A percentile compares a stretch with the other conserved stretches of the same genome.
These are phyloP conservation scores for Daldinia childiae DNA, from an alignment of 495 filamentous ascomycete genomes.

Conservation along the genomic window DNA sequence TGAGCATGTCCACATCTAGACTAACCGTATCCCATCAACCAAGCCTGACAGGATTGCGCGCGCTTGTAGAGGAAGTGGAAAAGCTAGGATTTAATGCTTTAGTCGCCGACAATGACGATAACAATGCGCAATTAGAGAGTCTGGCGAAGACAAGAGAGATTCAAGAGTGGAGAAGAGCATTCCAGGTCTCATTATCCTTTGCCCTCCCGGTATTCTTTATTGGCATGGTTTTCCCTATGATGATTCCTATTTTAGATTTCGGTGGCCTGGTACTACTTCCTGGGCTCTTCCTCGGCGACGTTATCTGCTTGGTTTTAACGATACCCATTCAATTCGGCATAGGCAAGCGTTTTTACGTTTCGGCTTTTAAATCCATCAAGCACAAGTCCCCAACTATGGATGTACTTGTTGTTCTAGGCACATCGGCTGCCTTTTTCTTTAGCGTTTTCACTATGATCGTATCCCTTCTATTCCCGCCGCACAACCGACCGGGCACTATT, in stretches of 20 bases:
- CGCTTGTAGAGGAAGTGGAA: constrained; percentile 85
- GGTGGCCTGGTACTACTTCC: constrained; percentile 70
- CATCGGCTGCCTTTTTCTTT: constrained; percentile 98
- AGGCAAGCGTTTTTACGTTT: constrained; percentile 89
- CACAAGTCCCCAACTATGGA: constrained; percentile 97
- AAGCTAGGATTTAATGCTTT: constrained; percentile 84
- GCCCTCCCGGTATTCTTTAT: constrained; percentile 92
- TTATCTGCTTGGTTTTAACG: constrained; percentile 83
- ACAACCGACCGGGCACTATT: constrained; percentile 81
- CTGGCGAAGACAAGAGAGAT: constrained; percentile 96
- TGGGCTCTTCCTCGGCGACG: constrained; percentile 87
- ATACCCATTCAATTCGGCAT: constrained; percentile 97
- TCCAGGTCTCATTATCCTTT: constrained; percentile 77
- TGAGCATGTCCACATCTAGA: constrained; percentile 73
- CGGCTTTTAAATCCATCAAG: constrained; percentile 88
- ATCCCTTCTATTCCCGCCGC: constrained; percentile 73
- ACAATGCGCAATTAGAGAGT: constrained; percentile 95
- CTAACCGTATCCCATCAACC: constrained; percentile 76
- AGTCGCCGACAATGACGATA: constrained; percentile 90
- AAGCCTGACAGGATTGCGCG: constrained; percentile 76
- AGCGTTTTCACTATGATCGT: constrained; percentile 89
- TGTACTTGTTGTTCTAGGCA: constrained; percentile 92
- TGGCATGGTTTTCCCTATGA: constrained; percentile 91
- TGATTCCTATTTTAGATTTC: constrained; percentile 74
- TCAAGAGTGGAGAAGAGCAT: constrained; percentile 86